Conservation (phyloP, 352 stramenopile genomes). For the Pilasporangium apinafurcum region DNA sequence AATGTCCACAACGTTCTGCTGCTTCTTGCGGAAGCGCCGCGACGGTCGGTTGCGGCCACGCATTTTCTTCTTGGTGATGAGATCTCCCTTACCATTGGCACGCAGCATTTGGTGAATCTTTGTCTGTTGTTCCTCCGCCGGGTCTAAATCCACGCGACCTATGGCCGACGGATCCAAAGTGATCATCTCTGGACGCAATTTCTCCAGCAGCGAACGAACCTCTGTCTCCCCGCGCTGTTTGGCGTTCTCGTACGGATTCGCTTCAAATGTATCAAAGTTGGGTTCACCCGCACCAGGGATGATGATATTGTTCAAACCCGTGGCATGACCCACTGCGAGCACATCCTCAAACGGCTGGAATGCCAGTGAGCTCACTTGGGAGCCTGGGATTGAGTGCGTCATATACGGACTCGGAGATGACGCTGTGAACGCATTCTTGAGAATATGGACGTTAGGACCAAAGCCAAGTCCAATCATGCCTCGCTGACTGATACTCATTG, state of each 20-base stretch:
- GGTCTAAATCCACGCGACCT: slow-evolving; percentile 89
- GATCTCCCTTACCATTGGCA: slow-evolving; percentile 58
- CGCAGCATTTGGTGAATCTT: slow-evolving; percentile 72
- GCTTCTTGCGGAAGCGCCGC: slow-evolving; percentile 94
- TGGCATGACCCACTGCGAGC: slow-evolving; percentile 90
- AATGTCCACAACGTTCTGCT: slow-evolving; percentile 97
- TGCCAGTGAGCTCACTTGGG: slow-evolving; percentile 82
- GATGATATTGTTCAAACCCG: slow-evolving; percentile 81
- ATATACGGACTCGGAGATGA: slow-evolving; percentile 87
- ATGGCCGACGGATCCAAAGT: slow-evolving; percentile 93
- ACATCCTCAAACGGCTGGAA: slow-evolving; percentile 99
- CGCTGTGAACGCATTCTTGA: slow-evolving; percentile 86
- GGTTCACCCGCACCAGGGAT: slow-evolving; percentile 96
- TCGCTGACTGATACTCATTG: slow-evolving; percentile 94
- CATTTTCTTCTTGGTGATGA: slow-evolving; percentile 92
- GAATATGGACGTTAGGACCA: slow-evolving; percentile 87
- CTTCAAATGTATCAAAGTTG: slow-evolving; percentile 98
- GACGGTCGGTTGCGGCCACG: slow-evolving; percentile 96
- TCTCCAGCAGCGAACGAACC: slow-evolving; percentile 96
- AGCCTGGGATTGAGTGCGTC: slow-evolving; percentile 82
- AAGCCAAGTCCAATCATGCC: slow-evolving; percentile 94
- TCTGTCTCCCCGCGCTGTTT: slow-evolving; percentile 96
- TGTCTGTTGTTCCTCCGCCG: slow-evolving; percentile 77
- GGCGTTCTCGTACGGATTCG: slow-evolving; percentile 95
- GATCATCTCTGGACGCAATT: slow-evolving; percentile 98